These are phyloP conservation scores for Dendrocalamus latiflorus DNA, from an alignment of 202 grass and related monocot genomes.

Conservation along the genomic window DNA sequence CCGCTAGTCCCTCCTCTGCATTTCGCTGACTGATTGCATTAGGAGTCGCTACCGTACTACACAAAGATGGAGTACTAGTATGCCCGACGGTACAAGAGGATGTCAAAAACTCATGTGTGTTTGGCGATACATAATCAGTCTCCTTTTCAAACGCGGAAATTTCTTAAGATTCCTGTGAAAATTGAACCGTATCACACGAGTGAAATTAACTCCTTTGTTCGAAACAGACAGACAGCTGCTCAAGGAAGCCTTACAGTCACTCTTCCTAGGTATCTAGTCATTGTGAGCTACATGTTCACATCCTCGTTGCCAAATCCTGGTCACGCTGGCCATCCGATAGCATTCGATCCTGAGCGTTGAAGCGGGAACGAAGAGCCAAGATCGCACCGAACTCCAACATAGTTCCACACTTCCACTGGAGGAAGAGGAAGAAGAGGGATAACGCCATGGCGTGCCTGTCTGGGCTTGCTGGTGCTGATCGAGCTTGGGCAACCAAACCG, in stretches of 20 bases:
- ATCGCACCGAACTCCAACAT: background rate
- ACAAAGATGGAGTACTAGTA: background rate
- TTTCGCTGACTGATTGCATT: background rate
- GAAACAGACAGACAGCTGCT: background rate
- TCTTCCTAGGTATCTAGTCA: background rate
- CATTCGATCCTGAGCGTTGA: background rate
- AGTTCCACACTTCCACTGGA: background rate
- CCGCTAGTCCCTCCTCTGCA: background rate
- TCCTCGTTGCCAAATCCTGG: background rate
- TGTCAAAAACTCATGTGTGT: background rate
- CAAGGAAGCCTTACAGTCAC: background rate
- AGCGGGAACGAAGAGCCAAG: background rate
- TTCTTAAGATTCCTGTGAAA: background rate
- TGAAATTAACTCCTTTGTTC: background rate
- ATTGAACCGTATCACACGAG: background rate
- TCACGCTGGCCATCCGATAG: background rate
- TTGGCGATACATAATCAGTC: background rate
- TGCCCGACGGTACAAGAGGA: background rate
- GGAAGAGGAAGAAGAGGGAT: background rate
- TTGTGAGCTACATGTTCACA: background rate
- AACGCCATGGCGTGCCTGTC: constrained; percentile 3
- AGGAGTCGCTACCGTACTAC: background rate
- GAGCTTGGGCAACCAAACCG: constrained; percentile 27
- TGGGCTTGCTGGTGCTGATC: constrained; percentile 11
- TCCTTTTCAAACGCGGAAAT: too few relatives aligned